phyloP scores from a whole-genome alignment of 148 eudicot genomes.

The Beta vulgaris region DNA sequence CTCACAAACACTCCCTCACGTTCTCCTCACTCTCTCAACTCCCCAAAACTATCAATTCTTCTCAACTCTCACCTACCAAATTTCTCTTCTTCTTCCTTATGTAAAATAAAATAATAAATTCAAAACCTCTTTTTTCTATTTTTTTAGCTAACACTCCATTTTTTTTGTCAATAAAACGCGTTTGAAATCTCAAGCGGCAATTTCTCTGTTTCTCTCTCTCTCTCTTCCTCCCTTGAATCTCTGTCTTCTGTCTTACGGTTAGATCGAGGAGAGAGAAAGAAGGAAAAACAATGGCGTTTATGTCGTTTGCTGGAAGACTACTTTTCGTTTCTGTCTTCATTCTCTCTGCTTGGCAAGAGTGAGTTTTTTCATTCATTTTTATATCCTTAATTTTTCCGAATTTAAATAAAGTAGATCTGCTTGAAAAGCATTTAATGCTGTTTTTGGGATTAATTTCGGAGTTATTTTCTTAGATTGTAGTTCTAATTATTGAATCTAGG shows the following conservation, averaged over 20 bases:
- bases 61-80: too few relatives aligned
- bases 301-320: constrained; percentile 68
- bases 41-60: too few relatives aligned
- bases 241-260: constrained; percentile 24
- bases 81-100: too few relatives aligned
- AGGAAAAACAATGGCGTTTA: constrained; percentile 50
- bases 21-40: too few relatives aligned
- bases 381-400: background rate
- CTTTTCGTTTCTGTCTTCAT: constrained; percentile 73
- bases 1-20: too few relatives aligned
- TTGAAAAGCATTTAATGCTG: background rate
- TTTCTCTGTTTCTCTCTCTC: constrained; percentile 4
- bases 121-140: too few relatives aligned
- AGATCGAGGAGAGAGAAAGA: constrained; percentile 21
- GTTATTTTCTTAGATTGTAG: background rate
- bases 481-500: constrained; percentile 5
- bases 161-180: background rate
- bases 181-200: constrained; percentile 31
- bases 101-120: too few relatives aligned
- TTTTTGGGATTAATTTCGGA: background rate
- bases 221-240: constrained; percentile 16
- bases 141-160: too few relatives aligned
- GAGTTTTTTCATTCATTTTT: constrained; percentile 6
- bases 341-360: constrained; percentile 89
- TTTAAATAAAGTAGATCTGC: too few relatives aligned